Conservation (phyloP, 2,329 filamentous ascomycete genomes). For the Colletotrichum gloeosporioides region DNA sequence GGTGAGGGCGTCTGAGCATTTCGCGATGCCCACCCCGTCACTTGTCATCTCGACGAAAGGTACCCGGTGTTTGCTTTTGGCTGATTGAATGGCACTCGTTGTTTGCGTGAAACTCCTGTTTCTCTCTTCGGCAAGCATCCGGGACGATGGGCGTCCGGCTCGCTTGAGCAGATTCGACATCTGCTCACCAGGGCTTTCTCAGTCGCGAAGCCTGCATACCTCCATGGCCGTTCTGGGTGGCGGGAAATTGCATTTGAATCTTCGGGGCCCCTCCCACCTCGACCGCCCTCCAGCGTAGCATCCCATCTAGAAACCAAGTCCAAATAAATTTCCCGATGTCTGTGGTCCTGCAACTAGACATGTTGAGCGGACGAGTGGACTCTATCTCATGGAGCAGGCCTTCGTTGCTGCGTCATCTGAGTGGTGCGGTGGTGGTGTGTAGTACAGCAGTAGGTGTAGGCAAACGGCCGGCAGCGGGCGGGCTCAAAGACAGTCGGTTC, state of each 20-base stretch:
- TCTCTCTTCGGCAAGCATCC: slow-evolving; percentile 4
- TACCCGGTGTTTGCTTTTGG: not conserved
- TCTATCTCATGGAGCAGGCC: not conserved
- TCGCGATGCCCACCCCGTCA: not conserved
- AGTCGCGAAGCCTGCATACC: not conserved
- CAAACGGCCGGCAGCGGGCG: not conserved
- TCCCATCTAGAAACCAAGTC: slow-evolving; percentile 4
- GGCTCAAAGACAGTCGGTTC: not conserved
- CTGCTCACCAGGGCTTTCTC: not conserved
- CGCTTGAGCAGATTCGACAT: not conserved
- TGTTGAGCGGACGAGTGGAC: not conserved
- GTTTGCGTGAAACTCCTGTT: not conserved
- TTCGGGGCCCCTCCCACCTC: not conserved
- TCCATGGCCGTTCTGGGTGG: slow-evolving; percentile 6
- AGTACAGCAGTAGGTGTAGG: not conserved
- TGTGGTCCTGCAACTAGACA: not conserved
- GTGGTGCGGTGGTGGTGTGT: not conserved
- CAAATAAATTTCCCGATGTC: slow-evolving; percentile 8
- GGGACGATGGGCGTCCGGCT: not conserved
- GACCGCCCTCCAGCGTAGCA: not conserved
- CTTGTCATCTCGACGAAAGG: not conserved
- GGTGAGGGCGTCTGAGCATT: not conserved
- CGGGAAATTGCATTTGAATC: slow-evolving; percentile 15
- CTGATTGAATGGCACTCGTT: not conserved
- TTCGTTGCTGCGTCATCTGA: not conserved